A percentile compares a stretch with the other conserved stretches of the same genome.
These are phyloP conservation scores for Scedosporium aurantiacum DNA, from an alignment of 2,329 filamentous ascomycete genomes.

Conservation along the genomic window DNA sequence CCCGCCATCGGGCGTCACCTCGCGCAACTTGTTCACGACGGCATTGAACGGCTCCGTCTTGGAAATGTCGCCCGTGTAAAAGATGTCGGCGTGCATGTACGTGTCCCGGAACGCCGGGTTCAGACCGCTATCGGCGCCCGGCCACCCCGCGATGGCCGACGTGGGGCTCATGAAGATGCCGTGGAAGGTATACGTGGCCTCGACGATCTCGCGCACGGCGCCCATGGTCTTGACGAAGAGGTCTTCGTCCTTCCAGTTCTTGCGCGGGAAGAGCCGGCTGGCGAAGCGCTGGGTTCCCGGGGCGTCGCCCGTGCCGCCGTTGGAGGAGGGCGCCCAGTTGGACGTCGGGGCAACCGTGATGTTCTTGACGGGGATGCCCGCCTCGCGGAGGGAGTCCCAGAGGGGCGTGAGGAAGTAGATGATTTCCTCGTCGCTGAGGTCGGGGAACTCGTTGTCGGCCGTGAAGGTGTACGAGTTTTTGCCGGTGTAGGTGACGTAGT, in stretches of 20 bases:
- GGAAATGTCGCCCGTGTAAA: constrained; percentile 12
- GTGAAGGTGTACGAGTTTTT: constrained; percentile 15
- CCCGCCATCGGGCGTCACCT: constrained; percentile 27
- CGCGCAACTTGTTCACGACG: constrained; percentile 18
- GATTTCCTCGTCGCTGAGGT: constrained; percentile 19
- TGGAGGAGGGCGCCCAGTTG: constrained; percentile 7
- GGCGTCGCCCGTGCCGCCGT: constrained; percentile 14
- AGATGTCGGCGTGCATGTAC: constrained; percentile 21
- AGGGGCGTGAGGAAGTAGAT: constrained; percentile 30
- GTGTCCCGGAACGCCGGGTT: constrained; percentile 33
- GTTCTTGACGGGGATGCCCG: constrained; percentile 17
- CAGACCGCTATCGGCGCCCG: constrained; percentile 20
- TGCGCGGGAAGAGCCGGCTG: constrained; percentile 20
- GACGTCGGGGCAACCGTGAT: constrained; percentile 13
- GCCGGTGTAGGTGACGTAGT: constrained; percentile 18
- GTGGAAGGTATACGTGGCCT: constrained; percentile 23
- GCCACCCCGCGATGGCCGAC: constrained; percentile 19
- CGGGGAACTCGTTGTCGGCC: constrained; percentile 22
- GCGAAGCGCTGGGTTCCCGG: constrained; percentile 19
- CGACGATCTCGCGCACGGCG: constrained; percentile 23
- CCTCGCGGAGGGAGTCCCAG: constrained; percentile 13
- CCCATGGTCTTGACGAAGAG: constrained; percentile 16
- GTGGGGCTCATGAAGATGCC: constrained; percentile 20
- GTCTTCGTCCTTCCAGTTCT: constrained; percentile 15
- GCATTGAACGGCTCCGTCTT: constrained; percentile 14